Percentiles rank a stretch among this genome's conserved stretches.
Conservation (phyloP, 1,139 yeast genomes). For the Candida dubliniensis region DNA sequence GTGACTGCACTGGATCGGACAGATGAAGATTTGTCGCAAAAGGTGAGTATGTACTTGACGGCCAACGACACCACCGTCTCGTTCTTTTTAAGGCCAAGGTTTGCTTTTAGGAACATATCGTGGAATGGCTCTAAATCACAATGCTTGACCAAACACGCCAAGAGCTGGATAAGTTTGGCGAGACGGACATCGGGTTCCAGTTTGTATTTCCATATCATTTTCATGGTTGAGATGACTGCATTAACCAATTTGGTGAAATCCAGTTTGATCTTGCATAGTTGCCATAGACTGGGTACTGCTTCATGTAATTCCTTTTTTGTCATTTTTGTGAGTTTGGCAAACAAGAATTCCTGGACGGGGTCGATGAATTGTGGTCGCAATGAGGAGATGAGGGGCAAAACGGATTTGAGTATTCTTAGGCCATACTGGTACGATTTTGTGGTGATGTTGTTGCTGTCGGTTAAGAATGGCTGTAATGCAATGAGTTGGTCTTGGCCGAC, state of each 20-base stretch:
- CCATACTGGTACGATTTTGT: constrained; percentile 40
- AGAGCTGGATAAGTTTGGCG: constrained; percentile 56
- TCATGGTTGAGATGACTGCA: constrained; percentile 62
- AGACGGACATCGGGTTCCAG: constrained; percentile 44
- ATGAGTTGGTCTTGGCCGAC: constrained; percentile 66
- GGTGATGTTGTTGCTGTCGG: constrained; percentile 43
- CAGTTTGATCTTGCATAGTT: constrained; percentile 44
- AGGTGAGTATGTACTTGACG: constrained; percentile 54
- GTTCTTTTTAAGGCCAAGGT: constrained; percentile 44
- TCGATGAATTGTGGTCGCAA: constrained; percentile 52
- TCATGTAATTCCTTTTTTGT: constrained; percentile 58
- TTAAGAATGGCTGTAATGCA: constrained; percentile 58
- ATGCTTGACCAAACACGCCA: constrained; percentile 70
- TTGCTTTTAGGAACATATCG: constrained; percentile 37
- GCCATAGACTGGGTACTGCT: constrained; percentile 70
- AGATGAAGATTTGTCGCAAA: constrained; percentile 42
- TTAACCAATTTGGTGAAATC: constrained; percentile 52
- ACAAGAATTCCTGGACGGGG: constrained; percentile 51
- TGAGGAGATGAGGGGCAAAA: constrained; percentile 43
- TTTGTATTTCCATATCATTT: constrained; percentile 43
- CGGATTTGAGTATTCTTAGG: constrained; percentile 52
- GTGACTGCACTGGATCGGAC: constrained; percentile 50
- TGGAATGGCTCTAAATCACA: constrained; percentile 56
- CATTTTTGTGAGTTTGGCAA: constrained; percentile 59
- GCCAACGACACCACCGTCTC: constrained; percentile 59